These are phyloP conservation scores for Conticribra guillardii DNA, from an alignment of 108 stramenopile species.

Conservation along the genomic window DNA sequence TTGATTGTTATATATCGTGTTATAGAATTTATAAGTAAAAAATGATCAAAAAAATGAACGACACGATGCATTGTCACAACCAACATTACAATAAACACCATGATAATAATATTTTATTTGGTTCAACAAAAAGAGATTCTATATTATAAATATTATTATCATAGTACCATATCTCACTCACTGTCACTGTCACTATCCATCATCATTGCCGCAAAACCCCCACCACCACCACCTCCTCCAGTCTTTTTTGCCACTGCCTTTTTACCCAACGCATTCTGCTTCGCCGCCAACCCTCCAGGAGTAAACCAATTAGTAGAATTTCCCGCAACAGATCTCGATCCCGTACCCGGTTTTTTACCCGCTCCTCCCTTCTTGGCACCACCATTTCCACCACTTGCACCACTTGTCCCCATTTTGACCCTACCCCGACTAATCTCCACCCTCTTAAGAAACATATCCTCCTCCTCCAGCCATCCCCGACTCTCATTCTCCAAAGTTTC, in stretches of 20 bases:
- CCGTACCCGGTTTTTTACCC: slow-evolving; percentile 36
- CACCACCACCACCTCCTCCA: slow-evolving; percentile 42
- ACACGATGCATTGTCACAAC: no score
- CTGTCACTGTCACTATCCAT: slow-evolving; percentile 79
- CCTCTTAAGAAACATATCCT: slow-evolving; percentile 59
- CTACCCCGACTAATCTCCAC: no score
- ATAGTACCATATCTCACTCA: slow-evolving; percentile 55
- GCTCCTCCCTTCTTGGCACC: neutral
- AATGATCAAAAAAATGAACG: no score
- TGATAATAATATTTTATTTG: no score
- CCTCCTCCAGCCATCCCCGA: slow-evolving; percentile 84
- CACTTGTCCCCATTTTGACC: no score
- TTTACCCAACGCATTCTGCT: slow-evolving; percentile 20
- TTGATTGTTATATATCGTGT: no score
- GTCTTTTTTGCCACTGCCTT: slow-evolving; percentile 19
- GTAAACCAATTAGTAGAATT: slow-evolving; percentile 37
- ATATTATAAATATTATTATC: neutral
- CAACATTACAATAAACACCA: no score
- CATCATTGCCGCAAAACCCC: slow-evolving; percentile 82
- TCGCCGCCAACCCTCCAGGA: slow-evolving; percentile 42
- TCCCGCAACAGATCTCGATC: slow-evolving; percentile 19
- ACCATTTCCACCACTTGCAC: slow-evolving; percentile 21
- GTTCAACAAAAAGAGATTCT: no score
- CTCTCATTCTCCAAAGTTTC: slow-evolving; percentile 60
- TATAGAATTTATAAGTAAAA: no score